A percentile compares a stretch with the other conserved stretches of the same genome.
These are phyloP conservation scores for Nepenthes gracilis DNA, from an alignment of 148 eudicot genomes.

Conservation along the genomic window DNA sequence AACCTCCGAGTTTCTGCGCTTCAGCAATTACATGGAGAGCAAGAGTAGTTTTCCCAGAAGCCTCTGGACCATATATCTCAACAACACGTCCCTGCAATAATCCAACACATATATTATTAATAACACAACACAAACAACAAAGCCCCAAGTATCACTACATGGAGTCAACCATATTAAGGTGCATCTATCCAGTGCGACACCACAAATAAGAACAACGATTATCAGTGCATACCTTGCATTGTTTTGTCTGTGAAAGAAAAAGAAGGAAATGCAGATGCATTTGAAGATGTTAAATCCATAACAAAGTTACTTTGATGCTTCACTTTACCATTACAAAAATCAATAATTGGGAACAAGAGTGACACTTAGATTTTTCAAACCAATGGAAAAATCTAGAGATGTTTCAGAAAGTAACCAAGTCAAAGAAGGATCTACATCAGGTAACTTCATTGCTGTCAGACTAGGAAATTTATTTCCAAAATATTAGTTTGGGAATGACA, in stretches of 20 bases:
- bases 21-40: slow-evolving; percentile 90
- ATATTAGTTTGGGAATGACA: neutral
- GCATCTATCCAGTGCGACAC: too few species aligned
- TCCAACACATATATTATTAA: neutral
- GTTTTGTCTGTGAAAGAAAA: neutral
- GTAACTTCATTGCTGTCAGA: neutral
- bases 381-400: too few species aligned
- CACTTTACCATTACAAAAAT: too few species aligned
- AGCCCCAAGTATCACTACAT: neutral
- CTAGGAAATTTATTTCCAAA: neutral
- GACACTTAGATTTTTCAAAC: too few species aligned
- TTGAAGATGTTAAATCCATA: neutral
- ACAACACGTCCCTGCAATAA: slow-evolving; percentile 80
- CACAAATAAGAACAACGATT: too few species aligned
- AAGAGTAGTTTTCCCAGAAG: slow-evolving; percentile 98
- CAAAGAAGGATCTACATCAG: neutral
- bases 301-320: too few species aligned
- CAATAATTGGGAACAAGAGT: too few species aligned
- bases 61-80: slow-evolving; percentile 96
- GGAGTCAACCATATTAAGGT: neutral
- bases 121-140: neutral
- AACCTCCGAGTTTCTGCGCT: slow-evolving; percentile 93
- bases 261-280: neutral
- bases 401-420: too few species aligned
- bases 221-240: too few species aligned